These are phyloP conservation scores for Neurospora intermedia DNA, from an alignment of 495 filamentous ascomycete genomes.

Conservation along the genomic window DNA sequence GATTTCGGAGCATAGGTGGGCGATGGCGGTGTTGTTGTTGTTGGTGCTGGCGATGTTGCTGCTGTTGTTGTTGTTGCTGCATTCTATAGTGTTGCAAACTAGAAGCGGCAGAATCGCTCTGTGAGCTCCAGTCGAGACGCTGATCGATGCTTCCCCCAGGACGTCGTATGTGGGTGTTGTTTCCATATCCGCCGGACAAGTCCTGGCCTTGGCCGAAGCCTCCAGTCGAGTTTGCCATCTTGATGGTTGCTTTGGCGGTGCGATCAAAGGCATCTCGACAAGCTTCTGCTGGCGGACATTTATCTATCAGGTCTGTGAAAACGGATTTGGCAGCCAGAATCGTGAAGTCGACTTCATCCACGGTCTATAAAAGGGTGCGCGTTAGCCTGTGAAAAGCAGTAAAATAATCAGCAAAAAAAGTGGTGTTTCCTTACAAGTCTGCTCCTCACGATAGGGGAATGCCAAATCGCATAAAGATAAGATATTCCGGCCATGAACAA, in stretches of 20 bases:
- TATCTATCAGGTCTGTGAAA: slow-evolving; percentile 32
- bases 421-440: slow-evolving; percentile 52
- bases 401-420: not conserved
- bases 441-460: slow-evolving; percentile 77
- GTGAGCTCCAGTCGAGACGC: slow-evolving; percentile 21
- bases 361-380: slow-evolving; percentile 42
- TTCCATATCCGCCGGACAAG: not conserved
- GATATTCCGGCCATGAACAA: slow-evolving; percentile 97
- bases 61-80: slow-evolving; percentile 1
- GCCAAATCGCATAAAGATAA: slow-evolving; percentile 95
- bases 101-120: slow-evolving; percentile 10
- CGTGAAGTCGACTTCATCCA: slow-evolving; percentile 94
- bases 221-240: slow-evolving; percentile 77
- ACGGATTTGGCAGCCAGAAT: slow-evolving; percentile 77
- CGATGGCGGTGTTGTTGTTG: slow-evolving; percentile 1
- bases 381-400: slow-evolving; percentile 12
- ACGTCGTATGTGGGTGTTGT: slow-evolving; percentile 2
- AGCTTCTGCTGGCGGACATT: slow-evolving; percentile 39
- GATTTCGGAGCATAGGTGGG: not conserved
- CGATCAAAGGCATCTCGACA: slow-evolving; percentile 92
- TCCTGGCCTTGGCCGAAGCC: slow-evolving; percentile 50
- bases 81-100: slow-evolving; percentile 1
- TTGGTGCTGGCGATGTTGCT: slow-evolving; percentile 2
- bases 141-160: slow-evolving; percentile 13
- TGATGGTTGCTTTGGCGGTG: slow-evolving; percentile 88